Evolutionary conservation across 164 flowering plant species (phyloP).

Genomic region (Annona squamosa): DNA sequence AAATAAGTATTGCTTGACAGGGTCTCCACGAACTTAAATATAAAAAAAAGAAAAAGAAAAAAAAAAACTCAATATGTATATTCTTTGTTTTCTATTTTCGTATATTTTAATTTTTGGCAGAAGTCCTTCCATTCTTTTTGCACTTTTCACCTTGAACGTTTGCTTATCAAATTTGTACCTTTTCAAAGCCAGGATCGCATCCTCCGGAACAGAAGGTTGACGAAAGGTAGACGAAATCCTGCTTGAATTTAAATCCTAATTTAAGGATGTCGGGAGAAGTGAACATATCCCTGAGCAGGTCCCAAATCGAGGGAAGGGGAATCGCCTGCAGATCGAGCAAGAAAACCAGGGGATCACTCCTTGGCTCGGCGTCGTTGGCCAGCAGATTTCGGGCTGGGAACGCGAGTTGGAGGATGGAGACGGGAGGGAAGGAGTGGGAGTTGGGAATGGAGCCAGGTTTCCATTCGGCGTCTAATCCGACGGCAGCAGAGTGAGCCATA

Average conservation of each 20-base stretch:
- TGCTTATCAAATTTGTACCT: slow-evolving; percentile 23
- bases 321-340: slow-evolving; percentile 52
- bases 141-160: background rate
- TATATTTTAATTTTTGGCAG: background rate
- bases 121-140: background rate
- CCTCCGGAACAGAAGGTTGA: slow-evolving; percentile 60
- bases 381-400: slow-evolving; percentile 30
- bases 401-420: slow-evolving; percentile 77
- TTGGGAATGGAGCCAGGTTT: slow-evolving; percentile 43
- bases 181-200: slow-evolving; percentile 61
- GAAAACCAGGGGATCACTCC: slow-evolving; percentile 38
- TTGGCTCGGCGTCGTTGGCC: slow-evolving; percentile 13
- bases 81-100: no score
- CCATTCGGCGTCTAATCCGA: slow-evolving; percentile 96
- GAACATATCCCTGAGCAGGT: slow-evolving; percentile 47
- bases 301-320: slow-evolving; percentile 44
- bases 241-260: slow-evolving; percentile 81
- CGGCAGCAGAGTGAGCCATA: slow-evolving; percentile 45
- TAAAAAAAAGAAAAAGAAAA: no score
- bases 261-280: slow-evolving; percentile 59
- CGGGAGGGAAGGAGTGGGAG: slow-evolving; percentile 42
- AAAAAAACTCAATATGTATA: no score
- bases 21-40: background rate
- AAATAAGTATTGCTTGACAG: background rate
- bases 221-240: slow-evolving; percentile 72